phyloP scores from a whole-genome alignment of 225 moss, liverwort and hornwort species.

The Ulota crispa region DNA sequence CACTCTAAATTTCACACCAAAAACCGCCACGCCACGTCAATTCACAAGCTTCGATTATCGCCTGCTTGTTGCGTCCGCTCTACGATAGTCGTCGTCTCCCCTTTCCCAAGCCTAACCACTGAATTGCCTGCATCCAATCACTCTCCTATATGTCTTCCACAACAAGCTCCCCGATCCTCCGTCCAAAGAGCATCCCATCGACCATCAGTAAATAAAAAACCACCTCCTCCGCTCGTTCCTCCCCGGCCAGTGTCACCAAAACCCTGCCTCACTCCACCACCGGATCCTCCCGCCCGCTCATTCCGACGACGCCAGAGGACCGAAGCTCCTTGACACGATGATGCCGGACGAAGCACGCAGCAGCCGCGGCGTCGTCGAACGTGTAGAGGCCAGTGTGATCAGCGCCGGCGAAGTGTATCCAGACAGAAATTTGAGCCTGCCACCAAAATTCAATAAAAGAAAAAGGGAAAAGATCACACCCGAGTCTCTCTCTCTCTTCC shows the following conservation, averaged over 20 bases:
- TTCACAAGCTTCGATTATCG: slow-evolving; percentile 37
- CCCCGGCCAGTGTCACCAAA: background rate
- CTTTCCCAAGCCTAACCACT: slow-evolving; percentile 12
- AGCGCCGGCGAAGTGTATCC: slow-evolving; percentile 26
- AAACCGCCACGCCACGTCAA: background rate
- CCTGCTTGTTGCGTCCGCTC: slow-evolving; percentile 34
- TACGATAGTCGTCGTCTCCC: background rate
- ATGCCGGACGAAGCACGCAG: background rate
- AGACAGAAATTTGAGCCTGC: slow-evolving; percentile 22
- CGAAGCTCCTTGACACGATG: background rate
- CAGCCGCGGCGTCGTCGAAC: background rate
- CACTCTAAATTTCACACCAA: background rate
- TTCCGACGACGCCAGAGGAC: background rate
- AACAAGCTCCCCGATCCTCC: slow-evolving; percentile 14
- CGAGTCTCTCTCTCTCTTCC: slow-evolving; percentile 3
- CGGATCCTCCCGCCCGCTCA: background rate
- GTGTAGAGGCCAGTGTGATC: slow-evolving; percentile 19
- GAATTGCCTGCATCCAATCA: slow-evolving; percentile 27
- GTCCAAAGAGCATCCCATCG: background rate
- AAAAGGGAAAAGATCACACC: background rate
- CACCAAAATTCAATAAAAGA: slow-evolving; percentile 1
- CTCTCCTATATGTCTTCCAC: background rate
- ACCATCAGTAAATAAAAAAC: background rate
- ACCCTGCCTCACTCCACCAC: background rate
- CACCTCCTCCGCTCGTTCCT: background rate